These are phyloP conservation scores for Penicillium sp. DNA, from an alignment of 2,329 filamentous ascomycete species.

Conservation along the genomic window DNA sequence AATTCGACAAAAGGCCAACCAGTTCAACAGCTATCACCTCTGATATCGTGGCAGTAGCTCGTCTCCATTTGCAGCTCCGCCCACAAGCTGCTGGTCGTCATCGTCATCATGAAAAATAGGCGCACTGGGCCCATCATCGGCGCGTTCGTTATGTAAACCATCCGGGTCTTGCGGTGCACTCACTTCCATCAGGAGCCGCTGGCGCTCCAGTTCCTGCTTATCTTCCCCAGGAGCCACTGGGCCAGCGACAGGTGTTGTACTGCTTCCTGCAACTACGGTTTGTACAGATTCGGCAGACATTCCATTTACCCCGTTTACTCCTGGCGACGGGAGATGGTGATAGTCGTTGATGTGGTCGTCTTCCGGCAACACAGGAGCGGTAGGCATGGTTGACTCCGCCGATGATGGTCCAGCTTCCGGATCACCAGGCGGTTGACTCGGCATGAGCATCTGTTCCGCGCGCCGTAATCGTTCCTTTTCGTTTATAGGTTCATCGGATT, in stretches of 20 bases:
- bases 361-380: constrained; percentile 50
- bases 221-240: constrained; percentile 61
- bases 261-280: constrained; percentile 37
- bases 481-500: constrained; percentile 66
- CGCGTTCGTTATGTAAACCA: constrained; percentile 11
- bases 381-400: constrained; percentile 41
- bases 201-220: constrained; percentile 77
- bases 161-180: constrained; percentile 59
- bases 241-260: constrained; percentile 50
- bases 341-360: constrained; percentile 61
- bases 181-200: constrained; percentile 65
- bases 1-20: constrained; percentile 19
- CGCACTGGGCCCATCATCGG: constrained; percentile 55
- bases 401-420: constrained; percentile 52
- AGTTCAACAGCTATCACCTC: constrained; percentile 33
- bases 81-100: constrained; percentile 55
- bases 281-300: constrained; percentile 38
- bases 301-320: constrained; percentile 24
- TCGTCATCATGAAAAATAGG: constrained; percentile 65
- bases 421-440: constrained; percentile 72
- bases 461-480: constrained; percentile 82
- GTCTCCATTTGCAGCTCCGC: constrained; percentile 41
- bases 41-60: constrained; percentile 52
- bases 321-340: constrained; percentile 33
- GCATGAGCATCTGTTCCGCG: constrained; percentile 78